phyloP scores from a whole-genome alignment of 345 rosid species.

The Anacardium occidentale region DNA sequence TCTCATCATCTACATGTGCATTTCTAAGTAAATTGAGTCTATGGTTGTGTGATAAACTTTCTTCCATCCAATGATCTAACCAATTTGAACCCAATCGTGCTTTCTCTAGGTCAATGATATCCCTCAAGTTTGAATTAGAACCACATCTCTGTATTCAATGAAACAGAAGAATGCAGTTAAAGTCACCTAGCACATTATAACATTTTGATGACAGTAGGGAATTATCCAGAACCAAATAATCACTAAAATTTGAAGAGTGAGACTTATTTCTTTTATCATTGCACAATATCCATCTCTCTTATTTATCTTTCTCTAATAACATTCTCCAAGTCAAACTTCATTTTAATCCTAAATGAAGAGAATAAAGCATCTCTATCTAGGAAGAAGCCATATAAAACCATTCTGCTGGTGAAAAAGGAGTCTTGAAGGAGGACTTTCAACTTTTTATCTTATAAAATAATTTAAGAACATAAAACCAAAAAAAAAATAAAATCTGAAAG shows the following conservation, averaged over 20 bases:
- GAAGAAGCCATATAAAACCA: neutral
- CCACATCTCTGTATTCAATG: constrained; percentile 47
- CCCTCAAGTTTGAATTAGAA: constrained; percentile 46
- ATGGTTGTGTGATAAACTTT: constrained; percentile 41
- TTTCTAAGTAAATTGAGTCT: constrained; percentile 26
- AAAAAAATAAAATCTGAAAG: neutral
- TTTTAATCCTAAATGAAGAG: neutral
- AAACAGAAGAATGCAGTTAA: constrained; percentile 9
- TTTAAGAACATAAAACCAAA: neutral
- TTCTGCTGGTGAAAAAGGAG: neutral
- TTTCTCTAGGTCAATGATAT: constrained; percentile 32
- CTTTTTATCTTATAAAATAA: neutral
- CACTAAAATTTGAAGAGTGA: neutral
- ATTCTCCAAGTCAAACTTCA: neutral
- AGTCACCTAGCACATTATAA: neutral
- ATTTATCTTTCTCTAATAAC: neutral
- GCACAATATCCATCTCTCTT: neutral
- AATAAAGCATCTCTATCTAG: neutral
- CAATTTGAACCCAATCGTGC: constrained; percentile 52
- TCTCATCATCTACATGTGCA: constrained; percentile 46
- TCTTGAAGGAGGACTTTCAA: neutral
- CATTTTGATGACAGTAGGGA: neutral
- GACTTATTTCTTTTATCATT: neutral
- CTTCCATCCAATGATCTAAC: constrained; percentile 86
- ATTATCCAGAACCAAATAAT: neutral